phyloP scores from a whole-genome alignment of 306 rosid genomes.

The Pachyrhizus erosus region DNA sequence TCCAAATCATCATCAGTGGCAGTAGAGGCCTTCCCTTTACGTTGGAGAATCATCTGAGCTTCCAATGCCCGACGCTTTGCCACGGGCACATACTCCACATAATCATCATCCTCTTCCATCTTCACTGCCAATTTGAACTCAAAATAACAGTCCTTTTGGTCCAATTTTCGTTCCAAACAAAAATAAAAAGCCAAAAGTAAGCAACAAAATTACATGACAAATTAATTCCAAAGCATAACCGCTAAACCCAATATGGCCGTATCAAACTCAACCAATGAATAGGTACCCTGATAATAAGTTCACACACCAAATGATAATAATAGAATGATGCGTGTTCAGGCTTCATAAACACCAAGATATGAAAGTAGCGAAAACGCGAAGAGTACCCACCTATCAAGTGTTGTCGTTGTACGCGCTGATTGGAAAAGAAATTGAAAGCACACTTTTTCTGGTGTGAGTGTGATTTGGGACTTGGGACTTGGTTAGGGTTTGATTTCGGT shows the following conservation, averaged over 20 bases:
- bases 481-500: neutral
- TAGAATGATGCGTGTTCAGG: neutral
- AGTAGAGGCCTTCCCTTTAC: slow-evolving; percentile 67
- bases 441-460: too few relatives aligned
- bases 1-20: slow-evolving; percentile 71
- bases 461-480: neutral
- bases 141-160: neutral
- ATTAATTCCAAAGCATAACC: neutral
- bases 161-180: neutral
- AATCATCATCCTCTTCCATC: slow-evolving; percentile 81
- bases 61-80: slow-evolving; percentile 91
- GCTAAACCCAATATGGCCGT: neutral
- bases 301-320: neutral
- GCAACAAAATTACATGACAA: neutral
- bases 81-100: slow-evolving; percentile 86
- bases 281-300: neutral
- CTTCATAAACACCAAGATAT: neutral
- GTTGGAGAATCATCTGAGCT: slow-evolving; percentile 83
- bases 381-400: neutral
- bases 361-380: neutral
- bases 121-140: neutral
- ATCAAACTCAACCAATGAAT: neutral
- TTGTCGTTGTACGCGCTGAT: neutral
- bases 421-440: neutral
- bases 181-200: neutral